Percentiles rank a stretch among this genome's conserved stretches.
These are phyloP conservation scores for Hypocrella siamensis DNA, from an alignment of 2,329 filamentous ascomycete genomes.

Conservation along the genomic window DNA sequence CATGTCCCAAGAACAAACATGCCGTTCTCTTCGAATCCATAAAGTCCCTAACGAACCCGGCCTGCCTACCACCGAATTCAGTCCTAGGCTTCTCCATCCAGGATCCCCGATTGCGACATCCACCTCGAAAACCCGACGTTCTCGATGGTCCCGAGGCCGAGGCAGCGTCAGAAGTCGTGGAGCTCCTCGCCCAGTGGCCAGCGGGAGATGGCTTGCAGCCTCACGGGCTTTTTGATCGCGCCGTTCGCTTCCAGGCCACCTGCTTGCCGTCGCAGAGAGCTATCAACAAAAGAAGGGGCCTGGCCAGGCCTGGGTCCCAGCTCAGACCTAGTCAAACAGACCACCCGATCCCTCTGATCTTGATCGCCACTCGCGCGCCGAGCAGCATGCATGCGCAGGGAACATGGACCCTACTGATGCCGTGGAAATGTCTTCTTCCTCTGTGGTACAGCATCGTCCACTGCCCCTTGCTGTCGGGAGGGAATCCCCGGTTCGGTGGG, in stretches of 20 bases:
- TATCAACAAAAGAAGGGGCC: constrained; percentile 60
- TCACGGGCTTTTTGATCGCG: constrained; percentile 51
- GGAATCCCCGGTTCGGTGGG: constrained; percentile 71
- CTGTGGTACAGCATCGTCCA: constrained; percentile 81
- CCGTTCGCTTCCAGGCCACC: constrained; percentile 47
- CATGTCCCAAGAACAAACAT: constrained; percentile 19
- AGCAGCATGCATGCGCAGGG: constrained; percentile 38
- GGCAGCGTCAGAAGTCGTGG: constrained; percentile 29
- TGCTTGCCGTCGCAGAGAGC: constrained; percentile 60
- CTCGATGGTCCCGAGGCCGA: constrained; percentile 23
- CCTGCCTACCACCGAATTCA: constrained; percentile 52
- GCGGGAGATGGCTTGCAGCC: constrained; percentile 34
- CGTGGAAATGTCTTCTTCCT: constrained; percentile 76
- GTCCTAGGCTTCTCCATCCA: constrained; percentile 57
- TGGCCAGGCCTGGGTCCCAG: constrained; percentile 44
- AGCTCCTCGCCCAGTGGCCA: constrained; percentile 52
- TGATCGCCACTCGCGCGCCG: constrained; percentile 44
- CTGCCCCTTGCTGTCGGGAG: constrained; percentile 62
- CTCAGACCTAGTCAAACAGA: constrained; percentile 45
- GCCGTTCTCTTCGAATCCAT: constrained; percentile 35
- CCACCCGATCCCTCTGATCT: constrained; percentile 60
- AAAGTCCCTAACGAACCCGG: constrained; percentile 47
- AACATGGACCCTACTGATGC: constrained; percentile 70
- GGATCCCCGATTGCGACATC: constrained; percentile 70
- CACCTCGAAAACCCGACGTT: constrained; percentile 41